Evolutionary conservation across 768 basidiomycete genomes (phyloP), one percentile per base, ranked within the genome.

Genomic region (Boletus tylopilopsis): DNA sequence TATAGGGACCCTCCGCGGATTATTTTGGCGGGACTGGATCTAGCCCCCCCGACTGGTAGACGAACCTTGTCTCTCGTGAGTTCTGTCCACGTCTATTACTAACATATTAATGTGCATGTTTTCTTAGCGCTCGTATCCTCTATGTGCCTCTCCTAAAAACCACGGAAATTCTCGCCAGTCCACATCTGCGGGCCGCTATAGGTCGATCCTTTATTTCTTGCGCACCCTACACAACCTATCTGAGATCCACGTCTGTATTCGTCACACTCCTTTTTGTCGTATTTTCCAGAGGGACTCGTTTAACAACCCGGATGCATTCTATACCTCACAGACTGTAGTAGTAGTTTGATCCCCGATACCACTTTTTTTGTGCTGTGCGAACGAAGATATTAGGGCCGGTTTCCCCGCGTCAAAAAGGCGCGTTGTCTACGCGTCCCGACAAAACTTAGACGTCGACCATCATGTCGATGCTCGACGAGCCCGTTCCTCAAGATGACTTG

Each of bases 401-500:
- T 47, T 55, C 24, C n/a, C 47, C 66, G 68, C 61, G 66, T 62
- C 55, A 39, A 45, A 18, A 11, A 7, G 8, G 6, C 54, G 48
- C 45, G 52, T 43, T 42, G 8, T 13, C 25, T 39, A 43, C 59
- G 55, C 56, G 56, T 51, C 46, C 47, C 16, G 7, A 21, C 45
- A 5, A 24, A n/a, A 8, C 30, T 45, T 24, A 13, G 4, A 38
- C 25, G 38, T 5, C 9, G 29, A 55, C 58, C 46, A 56, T 50
- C 49, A 68, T 70, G 68, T 68, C 67, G 29, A 64, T 67, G 62
- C 61, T 68, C 34, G 72, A 76, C 62, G 81, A 84, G 54, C 82
- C 84, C n/a, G 64, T 80, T 42, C 71, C 81, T 12, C 76, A 79
- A 50, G 80, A 82, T 68, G 89, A 90, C 65, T 78, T 86, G 39